These are phyloP conservation scores for Phlebiopsis flavidoalba DNA, from an alignment of 768 basidiomycete species.

Conservation along the genomic window DNA sequence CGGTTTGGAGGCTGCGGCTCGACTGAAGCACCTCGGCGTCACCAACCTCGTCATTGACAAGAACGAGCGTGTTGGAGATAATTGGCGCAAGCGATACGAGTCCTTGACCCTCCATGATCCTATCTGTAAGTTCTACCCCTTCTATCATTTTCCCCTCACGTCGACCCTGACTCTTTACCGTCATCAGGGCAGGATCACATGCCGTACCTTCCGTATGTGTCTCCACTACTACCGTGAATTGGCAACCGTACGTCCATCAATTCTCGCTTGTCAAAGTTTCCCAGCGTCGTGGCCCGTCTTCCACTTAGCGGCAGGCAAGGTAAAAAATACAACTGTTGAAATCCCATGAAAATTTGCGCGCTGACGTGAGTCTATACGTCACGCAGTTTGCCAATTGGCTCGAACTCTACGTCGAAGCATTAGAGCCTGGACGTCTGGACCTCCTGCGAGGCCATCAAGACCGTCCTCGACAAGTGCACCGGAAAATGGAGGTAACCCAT, in stretches of 20 bases:
- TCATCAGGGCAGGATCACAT: conserved; percentile 40
- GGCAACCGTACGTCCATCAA: neutral
- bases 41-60: conserved; percentile 57
- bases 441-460: conserved; percentile 34
- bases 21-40: conserved; percentile 49
- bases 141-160: neutral
- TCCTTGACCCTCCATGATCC: conserved; percentile 64
- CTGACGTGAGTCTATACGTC: neutral
- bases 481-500: conserved; percentile 24
- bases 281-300: neutral
- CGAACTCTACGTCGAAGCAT: conserved; percentile 51
- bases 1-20: conserved; percentile 52
- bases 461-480: conserved; percentile 30
- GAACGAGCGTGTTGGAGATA: conserved; percentile 55
- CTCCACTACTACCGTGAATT: neutral
- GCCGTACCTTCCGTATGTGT: conserved; percentile 40
- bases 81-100: conserved; percentile 65
- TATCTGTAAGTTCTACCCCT: conserved; percentile 44
- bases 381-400: conserved; percentile 70
- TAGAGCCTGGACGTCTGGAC: conserved; percentile 67
- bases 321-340: neutral
- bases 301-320: conserved; percentile 28
- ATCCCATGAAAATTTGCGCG: neutral
- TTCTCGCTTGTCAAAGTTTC: conserved; percentile 21
- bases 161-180: neutral